Evolutionary conservation across 2,329 filamentous ascomycete genomes (phyloP), one percentile per base, ranked within the genome.

Genomic region (Venturia asperata): DNA sequence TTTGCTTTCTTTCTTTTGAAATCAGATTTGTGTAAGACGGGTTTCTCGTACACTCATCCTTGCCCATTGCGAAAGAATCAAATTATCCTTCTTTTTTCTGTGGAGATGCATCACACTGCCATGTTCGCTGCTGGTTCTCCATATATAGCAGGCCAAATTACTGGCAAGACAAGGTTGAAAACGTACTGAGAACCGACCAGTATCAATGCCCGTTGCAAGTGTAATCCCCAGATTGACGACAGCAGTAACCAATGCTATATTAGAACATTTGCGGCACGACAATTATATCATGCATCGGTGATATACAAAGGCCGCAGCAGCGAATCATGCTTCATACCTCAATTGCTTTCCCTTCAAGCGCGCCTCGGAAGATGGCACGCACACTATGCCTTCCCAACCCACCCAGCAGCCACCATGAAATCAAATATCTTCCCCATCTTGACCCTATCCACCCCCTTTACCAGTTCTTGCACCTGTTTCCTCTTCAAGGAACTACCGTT

Each of bases 391-490:
- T 95, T 94, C 41, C 87, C 89, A 67, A 97, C 87, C 92, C 93
- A 97, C 2, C 93, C 94, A 65, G 87, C 87, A 73, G 92, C 90
- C 68, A 96, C 90, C 78, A 97, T 92, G 74, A 97, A 97, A 75
- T 97, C 94, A 77, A 93, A 97, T 66, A 97, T 86, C 69, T 91
- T 84, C 21, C 89, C 87, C 0, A 90, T 88, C 75, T 97, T 97
- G 68, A 89, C 89, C 11, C 86, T 85, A 72, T 97, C 93, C 63
- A 97, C 83, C 17, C 10, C 5, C 74, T 82, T 84, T 73, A 89
- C 92, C 34, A 97, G 87, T 72, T 95, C 90, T 73, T 88, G 90
- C 1, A 92, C 92, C 70, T 93, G 88, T 78, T 97, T 97, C 83
- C 94, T 96, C 81, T 96, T 97, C 9, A 99, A 78, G 15, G 83